phyloP scores from a whole-genome alignment of 805 yeast species.

The Candida hungchunana region DNA sequence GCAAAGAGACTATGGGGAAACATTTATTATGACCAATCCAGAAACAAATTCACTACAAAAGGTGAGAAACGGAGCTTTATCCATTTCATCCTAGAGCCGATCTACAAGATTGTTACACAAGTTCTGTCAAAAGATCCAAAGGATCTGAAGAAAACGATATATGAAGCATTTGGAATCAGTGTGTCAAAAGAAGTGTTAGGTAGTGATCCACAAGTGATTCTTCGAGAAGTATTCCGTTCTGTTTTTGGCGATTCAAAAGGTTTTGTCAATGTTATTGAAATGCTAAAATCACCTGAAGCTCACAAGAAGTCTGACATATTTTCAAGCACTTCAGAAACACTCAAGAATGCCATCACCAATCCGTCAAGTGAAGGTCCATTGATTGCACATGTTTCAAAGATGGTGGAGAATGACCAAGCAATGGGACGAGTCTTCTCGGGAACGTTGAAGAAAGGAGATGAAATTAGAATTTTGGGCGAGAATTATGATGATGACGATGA shows the following conservation, averaged over 20 bases:
- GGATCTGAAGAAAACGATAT: slow-evolving; percentile 41
- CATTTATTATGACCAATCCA: slow-evolving; percentile 41
- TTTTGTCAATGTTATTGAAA: slow-evolving; percentile 46
- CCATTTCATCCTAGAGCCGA: slow-evolving; percentile 74
- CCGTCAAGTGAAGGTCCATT: slow-evolving; percentile 40
- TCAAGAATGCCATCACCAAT: slow-evolving; percentile 18
- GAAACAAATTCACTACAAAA: slow-evolving; percentile 40
- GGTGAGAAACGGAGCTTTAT: slow-evolving; percentile 27
- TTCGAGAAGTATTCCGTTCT: slow-evolving; percentile 47
- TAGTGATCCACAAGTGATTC: slow-evolving; percentile 55
- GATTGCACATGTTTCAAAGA: slow-evolving; percentile 53
- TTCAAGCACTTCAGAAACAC: slow-evolving; percentile 28
- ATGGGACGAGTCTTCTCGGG: slow-evolving; percentile 66
- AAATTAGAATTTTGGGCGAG: slow-evolving; percentile 55
- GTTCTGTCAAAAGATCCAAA: slow-evolving; percentile 50
- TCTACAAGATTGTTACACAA: slow-evolving; percentile 68
- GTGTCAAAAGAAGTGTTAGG: slow-evolving; percentile 38
- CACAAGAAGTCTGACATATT: slow-evolving; percentile 26
- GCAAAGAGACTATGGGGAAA: slow-evolving; percentile 75
- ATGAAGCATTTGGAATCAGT: slow-evolving; percentile 42
- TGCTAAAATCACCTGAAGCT: slow-evolving; percentile 36
- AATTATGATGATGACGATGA: slow-evolving; percentile 45
- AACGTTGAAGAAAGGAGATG: slow-evolving; percentile 40
- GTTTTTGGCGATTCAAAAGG: slow-evolving; percentile 53
- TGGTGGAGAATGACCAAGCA: slow-evolving; percentile 52